phyloP scores from a whole-genome alignment of 2,329 filamentous ascomycete species.

The Colletotrichum karsti region DNA sequence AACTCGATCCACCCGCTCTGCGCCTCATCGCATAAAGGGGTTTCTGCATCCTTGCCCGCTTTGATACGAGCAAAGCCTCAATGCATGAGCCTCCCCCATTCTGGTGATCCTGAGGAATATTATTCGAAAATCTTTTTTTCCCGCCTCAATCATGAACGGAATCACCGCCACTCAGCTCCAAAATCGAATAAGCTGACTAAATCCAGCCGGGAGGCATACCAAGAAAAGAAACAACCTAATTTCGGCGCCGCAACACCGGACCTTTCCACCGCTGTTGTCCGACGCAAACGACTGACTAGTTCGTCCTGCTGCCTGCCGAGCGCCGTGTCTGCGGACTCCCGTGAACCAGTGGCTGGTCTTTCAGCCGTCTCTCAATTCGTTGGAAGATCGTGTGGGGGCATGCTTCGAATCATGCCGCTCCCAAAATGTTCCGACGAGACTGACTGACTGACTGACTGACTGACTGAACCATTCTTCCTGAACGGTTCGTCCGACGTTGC shows the following conservation, averaged over 20 bases:
- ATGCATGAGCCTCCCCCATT: slow-evolving; percentile 22
- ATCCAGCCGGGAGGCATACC: background rate
- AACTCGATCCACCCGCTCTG: slow-evolving; percentile 10
- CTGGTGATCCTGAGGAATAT: background rate
- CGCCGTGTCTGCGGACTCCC: slow-evolving; percentile 20
- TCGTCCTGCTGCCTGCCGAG: background rate
- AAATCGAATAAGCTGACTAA: background rate
- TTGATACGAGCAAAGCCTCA: slow-evolving; percentile 20
- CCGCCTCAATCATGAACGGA: background rate
- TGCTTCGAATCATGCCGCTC: background rate
- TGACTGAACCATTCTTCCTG: background rate
- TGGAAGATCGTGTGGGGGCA: background rate
- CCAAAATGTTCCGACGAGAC: background rate
- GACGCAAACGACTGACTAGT: background rate
- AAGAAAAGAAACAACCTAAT: slow-evolving; percentile 13
- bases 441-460: too few relatives aligned
- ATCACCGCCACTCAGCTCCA: background rate
- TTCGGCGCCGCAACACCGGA: background rate
- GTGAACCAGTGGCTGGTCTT: background rate
- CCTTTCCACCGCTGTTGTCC: background rate
- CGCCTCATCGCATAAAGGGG: slow-evolving; percentile 28
- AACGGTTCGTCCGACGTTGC: slow-evolving; percentile 19
- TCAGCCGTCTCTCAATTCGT: background rate
- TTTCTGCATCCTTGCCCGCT: slow-evolving; percentile 14
- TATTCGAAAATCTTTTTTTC: background rate